phyloP scores from a whole-genome alignment of 1,284 basidiomycete genomes.

The Hemileccinum hortonii region DNA sequence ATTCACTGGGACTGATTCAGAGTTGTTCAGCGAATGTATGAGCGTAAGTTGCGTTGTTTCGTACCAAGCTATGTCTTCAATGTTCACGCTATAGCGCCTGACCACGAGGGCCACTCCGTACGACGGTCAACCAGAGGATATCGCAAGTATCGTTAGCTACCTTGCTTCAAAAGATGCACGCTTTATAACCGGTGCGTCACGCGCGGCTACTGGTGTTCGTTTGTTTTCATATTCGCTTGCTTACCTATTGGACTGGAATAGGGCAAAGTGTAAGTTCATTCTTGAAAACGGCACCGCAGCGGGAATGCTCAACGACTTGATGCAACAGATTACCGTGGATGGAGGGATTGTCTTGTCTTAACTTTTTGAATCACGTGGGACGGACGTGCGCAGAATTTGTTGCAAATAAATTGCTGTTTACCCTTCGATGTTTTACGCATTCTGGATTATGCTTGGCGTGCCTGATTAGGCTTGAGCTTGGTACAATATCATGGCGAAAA shows the following conservation, averaged over 20 bases:
- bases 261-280: conserved; percentile 25
- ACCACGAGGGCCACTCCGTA: conserved; percentile 1
- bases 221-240: background rate
- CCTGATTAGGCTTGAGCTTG: too few species aligned
- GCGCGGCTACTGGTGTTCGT: too few species aligned
- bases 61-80: background rate
- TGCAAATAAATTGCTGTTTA: too few species aligned
- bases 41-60: too few species aligned
- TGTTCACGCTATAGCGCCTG: background rate
- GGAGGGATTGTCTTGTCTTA: background rate
- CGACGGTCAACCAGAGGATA: conserved; percentile 23
- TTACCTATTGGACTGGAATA: background rate
- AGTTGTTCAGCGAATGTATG: too few species aligned
- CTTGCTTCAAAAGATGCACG: conserved; percentile 26
- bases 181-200: conserved; percentile 24
- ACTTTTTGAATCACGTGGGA: background rate
- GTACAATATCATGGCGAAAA: too few species aligned
- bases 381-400: too few species aligned
- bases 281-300: background rate
- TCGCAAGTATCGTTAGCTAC: conserved; percentile 28
- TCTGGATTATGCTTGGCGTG: too few species aligned
- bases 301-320: background rate
- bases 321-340: background rate
- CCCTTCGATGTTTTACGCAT: too few species aligned
- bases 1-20: background rate